A percentile compares a stretch with the other conserved stretches of the same genome.
phyloP scores from a whole-genome alignment of 306 rosid species.

The Castanospermum australe region DNA sequence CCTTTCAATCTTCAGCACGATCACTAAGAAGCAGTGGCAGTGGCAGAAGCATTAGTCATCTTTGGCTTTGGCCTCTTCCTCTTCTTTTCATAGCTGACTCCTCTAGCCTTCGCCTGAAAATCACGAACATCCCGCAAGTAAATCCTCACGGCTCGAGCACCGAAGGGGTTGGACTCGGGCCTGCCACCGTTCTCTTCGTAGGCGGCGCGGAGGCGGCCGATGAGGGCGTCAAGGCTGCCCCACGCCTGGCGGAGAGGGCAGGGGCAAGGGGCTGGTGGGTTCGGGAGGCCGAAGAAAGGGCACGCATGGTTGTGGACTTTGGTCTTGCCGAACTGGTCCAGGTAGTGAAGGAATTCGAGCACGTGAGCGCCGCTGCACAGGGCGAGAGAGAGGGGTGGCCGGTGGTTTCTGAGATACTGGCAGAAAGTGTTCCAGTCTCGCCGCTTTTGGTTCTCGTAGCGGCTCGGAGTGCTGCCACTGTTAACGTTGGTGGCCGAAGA shows the following conservation, averaged over 20 bases:
- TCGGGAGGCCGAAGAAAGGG: constrained; percentile 89
- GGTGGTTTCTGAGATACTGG: constrained; percentile 82
- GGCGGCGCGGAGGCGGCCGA: constrained; percentile 95
- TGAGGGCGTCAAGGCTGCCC: constrained; percentile 94
- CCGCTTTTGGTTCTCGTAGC: constrained; percentile 96
- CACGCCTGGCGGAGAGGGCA: constrained; percentile 95
- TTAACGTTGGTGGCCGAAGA: constrained; percentile 12
- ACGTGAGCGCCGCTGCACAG: constrained; percentile 85
- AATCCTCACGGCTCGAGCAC: constrained; percentile 73
- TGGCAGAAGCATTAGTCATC: not conserved
- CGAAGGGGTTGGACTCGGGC: constrained; percentile 85
- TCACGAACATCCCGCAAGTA: constrained; percentile 92
- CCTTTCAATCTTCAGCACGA: too few relatives aligned
- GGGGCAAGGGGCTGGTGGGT: constrained; percentile 92
- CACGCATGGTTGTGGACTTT: constrained; percentile 81
- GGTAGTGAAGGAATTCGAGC: constrained; percentile 82
- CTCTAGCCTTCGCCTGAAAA: constrained; percentile 84
- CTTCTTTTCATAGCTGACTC: constrained; percentile 94
- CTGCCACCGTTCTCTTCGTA: constrained; percentile 83
- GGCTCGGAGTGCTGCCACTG: constrained; percentile 48
- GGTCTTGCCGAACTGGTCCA: constrained; percentile 94
- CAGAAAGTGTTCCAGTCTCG: constrained; percentile 98
- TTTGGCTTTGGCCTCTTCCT: constrained; percentile 80
- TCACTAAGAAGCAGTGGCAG: not conserved
- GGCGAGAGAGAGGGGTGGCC: constrained; percentile 68